phyloP scores from a whole-genome alignment of 2,329 filamentous ascomycete species.

The Alternaria sp. region DNA sequence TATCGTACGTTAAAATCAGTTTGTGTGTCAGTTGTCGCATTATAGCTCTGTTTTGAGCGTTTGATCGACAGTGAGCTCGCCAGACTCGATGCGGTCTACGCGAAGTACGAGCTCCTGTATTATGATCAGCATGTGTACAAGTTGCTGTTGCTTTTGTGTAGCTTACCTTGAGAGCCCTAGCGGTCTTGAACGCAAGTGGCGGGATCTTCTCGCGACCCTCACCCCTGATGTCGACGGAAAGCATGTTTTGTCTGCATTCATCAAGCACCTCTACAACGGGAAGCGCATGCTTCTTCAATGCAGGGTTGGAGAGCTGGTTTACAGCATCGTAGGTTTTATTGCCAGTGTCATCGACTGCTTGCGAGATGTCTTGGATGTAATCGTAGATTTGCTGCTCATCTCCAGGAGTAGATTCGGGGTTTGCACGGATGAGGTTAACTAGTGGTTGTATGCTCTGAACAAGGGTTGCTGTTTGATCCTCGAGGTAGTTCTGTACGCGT shows the following conservation, averaged over 20 bases:
- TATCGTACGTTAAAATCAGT: conserved; percentile 5
- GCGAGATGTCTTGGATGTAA: conserved; percentile 75
- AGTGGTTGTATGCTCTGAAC: conserved; percentile 84
- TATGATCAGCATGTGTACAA: conserved; percentile 19
- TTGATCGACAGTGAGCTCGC: conserved; percentile 48
- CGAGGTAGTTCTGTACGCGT: conserved; percentile 71
- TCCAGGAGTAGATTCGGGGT: conserved; percentile 34
- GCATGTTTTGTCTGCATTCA: conserved; percentile 70
- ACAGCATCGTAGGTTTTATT: conserved; percentile 66
- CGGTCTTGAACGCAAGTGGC: conserved; percentile 87
- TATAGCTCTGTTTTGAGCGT: conserved; percentile 45
- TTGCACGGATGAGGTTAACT: conserved; percentile 70
- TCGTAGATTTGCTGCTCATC: conserved; percentile 63
- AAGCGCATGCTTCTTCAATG: conserved; percentile 60
- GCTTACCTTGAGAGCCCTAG: conserved; percentile 75
- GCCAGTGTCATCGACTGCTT: conserved; percentile 74
- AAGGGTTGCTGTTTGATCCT: conserved; percentile 81
- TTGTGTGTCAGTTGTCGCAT: background rate
- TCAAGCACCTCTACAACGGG: conserved; percentile 66
- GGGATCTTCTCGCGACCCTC: conserved; percentile 73
- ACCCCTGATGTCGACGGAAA: conserved; percentile 67
- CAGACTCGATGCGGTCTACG: conserved; percentile 52
- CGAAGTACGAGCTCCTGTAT: conserved; percentile 52
- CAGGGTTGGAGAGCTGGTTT: conserved; percentile 58
- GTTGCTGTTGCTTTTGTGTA: background rate